Conservation (phyloP, 2,329 filamentous ascomycete genomes). For the Chrysosporium keratinophilum region DNA sequence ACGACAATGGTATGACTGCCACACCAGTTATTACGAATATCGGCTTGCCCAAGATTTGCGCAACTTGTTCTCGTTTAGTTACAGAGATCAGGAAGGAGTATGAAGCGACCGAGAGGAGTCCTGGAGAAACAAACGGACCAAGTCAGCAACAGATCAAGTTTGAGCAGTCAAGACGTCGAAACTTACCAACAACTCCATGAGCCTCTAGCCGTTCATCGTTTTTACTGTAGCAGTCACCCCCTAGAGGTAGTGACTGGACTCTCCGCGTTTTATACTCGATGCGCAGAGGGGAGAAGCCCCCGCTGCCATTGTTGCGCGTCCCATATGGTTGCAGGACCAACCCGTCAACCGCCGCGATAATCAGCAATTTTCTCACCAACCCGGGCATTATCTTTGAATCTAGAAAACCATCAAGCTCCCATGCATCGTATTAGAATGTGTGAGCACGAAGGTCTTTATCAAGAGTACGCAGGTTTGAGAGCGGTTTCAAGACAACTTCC, state of each 20-base stretch:
- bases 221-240: constrained; percentile 21
- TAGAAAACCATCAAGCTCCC: neutral
- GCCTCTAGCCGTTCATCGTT: constrained; percentile 37
- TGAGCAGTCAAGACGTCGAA: neutral
- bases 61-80: constrained; percentile 75
- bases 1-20: constrained; percentile 76
- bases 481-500: no score
- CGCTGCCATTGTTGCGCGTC: constrained; percentile 40
- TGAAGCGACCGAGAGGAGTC: constrained; percentile 71
- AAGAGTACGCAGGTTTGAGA: no score
- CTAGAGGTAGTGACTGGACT: constrained; percentile 39
- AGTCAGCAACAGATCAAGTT: neutral
- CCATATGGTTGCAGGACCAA: constrained; percentile 66
- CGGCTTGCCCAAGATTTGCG: constrained; percentile 68
- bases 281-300: constrained; percentile 44
- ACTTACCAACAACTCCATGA: constrained; percentile 49
- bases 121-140: constrained; percentile 39
- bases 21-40: constrained; percentile 84
- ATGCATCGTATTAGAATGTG: neutral
- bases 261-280: constrained; percentile 57
- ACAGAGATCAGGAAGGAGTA: constrained; percentile 80
- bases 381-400: constrained; percentile 51
- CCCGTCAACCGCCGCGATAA: constrained; percentile 73
- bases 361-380: constrained; percentile 66
- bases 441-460: neutral